Evolutionary conservation across 169 alveolate genomes (phyloP), one percentile per base, ranked within the genome.

Genomic region (Theileria orientalis): DNA sequence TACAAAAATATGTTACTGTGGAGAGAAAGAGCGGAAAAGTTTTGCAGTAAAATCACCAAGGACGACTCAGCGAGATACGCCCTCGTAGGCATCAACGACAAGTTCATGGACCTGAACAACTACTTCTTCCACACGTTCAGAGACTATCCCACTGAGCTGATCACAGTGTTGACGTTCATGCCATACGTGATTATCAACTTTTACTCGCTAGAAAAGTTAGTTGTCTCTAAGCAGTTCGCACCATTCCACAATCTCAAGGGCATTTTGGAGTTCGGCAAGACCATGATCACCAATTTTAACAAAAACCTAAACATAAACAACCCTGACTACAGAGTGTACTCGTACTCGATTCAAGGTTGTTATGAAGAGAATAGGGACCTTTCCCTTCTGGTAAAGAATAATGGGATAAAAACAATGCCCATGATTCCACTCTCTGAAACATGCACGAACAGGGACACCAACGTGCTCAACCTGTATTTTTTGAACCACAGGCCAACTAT

Each of bases 291-390:
- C 16, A 7, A 11, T 30, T 40, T 79, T 35, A 61, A 61, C 33
- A 79, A 59, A 68, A 33, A 52, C 9, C 42, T 33, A 21, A 69
- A 60, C 40, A 44, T 51, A 3, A 73, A 66, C 41, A 79, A 71
- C 32, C 44, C 59, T 3, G 77, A 57, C 23, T 71, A 52, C 51
- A 74, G 74, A 57, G 66, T 79, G 23, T 72, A 79, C 30, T 74
- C 87, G 7, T 79, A 79, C 42, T 52, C 83, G 2, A 32, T 79
- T 29, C 87, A 77, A 27, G 87, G 87, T 23, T 79, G 87, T 37
- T 67, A 66, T 1, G 75, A 68, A 21, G 87, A 79, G 54, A 74
- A 72, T 29, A 35, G 56, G 30, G 78, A 63, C 51, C 42, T 79
- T 11, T 47, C 56, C 35, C 46, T 59, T 7, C 16, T 63, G 67